phyloP scores from a whole-genome alignment of 495 filamentous ascomycete genomes.

The Clohesyomyces aquaticus region DNA sequence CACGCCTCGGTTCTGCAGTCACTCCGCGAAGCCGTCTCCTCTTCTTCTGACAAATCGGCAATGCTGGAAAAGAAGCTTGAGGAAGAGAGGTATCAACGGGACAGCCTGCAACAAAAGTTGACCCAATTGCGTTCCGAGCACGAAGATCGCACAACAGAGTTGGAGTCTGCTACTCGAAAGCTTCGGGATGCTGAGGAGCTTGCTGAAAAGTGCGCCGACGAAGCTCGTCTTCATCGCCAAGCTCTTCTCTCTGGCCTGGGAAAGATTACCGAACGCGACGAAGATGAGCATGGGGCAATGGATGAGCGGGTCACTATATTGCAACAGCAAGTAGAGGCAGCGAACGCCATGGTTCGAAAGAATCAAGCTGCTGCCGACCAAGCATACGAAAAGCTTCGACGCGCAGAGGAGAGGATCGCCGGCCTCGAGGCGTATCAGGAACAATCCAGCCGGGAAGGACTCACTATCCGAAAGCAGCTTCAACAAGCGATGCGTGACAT shows the following conservation, averaged over 20 bases:
- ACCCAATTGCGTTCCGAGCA: constrained; percentile 80
- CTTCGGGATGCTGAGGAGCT: constrained; percentile 87
- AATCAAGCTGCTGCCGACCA: constrained; percentile 89
- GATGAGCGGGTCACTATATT: constrained; percentile 78
- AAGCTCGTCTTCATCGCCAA: constrained; percentile 82
- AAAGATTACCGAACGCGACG: constrained; percentile 61
- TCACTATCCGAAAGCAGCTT: constrained; percentile 85
- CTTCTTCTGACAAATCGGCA: constrained; percentile 72
- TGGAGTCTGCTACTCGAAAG: constrained; percentile 73
- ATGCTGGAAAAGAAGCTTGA: constrained; percentile 81
- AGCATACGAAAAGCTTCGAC: constrained; percentile 83
- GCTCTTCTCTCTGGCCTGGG: constrained; percentile 83
- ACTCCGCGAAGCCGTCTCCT: constrained; percentile 76
- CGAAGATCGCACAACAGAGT: constrained; percentile 78
- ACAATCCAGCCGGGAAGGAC: constrained; percentile 88
- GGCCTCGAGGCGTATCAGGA: constrained; percentile 96
- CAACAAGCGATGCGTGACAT: constrained; percentile 80
- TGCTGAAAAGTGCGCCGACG: constrained; percentile 81
- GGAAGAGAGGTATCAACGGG: constrained; percentile 77
- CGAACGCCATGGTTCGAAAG: constrained; percentile 77
- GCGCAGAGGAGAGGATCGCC: constrained; percentile 93
- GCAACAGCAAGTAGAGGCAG: constrained; percentile 75
- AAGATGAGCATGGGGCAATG: constrained; percentile 57
- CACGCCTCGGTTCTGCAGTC: constrained; percentile 72
- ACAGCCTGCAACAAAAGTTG: constrained; percentile 78